phyloP scores from a whole-genome alignment of 1,284 basidiomycete species.

The Microstroma glucosiphilum region DNA sequence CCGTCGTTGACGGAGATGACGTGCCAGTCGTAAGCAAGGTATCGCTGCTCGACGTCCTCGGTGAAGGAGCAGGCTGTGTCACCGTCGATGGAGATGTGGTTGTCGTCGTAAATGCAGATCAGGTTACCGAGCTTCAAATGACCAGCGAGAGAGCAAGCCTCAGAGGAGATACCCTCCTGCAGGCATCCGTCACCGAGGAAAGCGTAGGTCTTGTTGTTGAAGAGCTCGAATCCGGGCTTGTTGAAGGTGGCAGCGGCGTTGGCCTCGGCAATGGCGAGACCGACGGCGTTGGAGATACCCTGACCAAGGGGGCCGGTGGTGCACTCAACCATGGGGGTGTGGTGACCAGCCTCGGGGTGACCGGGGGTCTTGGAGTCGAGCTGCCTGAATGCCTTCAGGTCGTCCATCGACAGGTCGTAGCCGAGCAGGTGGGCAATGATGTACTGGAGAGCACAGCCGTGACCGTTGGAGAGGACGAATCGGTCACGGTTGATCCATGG shows the following conservation, averaged over 20 bases:
- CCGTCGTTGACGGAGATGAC: conserved; percentile 77
- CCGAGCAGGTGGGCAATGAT: conserved; percentile 74
- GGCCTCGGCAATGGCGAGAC: conserved; percentile 84
- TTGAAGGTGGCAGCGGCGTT: conserved; percentile 84
- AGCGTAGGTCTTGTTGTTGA: conserved; percentile 83
- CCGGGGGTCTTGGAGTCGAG: conserved; percentile 66
- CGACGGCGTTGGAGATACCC: conserved; percentile 56
- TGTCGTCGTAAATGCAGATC: conserved; percentile 58
- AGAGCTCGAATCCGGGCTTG: conserved; percentile 72
- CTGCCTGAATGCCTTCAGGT: conserved; percentile 63
- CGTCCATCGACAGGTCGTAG: conserved; percentile 73
- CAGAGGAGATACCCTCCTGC: conserved; percentile 87
- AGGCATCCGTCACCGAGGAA: conserved; percentile 92
- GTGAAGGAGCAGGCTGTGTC: conserved; percentile 88
- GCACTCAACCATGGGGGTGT: conserved; percentile 80
- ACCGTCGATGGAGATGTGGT: conserved; percentile 90
- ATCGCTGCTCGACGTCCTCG: conserved; percentile 81
- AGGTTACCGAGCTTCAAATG: conserved; percentile 89
- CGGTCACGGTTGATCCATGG: conserved; percentile 44
- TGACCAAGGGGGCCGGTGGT: conserved; percentile 94
- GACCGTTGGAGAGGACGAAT: conserved; percentile 79
- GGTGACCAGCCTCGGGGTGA: conserved; percentile 81
- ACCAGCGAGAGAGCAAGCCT: conserved; percentile 82
- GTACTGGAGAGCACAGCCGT: conserved; percentile 60
- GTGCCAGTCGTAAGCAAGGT: conserved; percentile 87